Evolutionary conservation across 768 basidiomycete species (phyloP).

Genomic region (Rhizopogon rudus): DNA sequence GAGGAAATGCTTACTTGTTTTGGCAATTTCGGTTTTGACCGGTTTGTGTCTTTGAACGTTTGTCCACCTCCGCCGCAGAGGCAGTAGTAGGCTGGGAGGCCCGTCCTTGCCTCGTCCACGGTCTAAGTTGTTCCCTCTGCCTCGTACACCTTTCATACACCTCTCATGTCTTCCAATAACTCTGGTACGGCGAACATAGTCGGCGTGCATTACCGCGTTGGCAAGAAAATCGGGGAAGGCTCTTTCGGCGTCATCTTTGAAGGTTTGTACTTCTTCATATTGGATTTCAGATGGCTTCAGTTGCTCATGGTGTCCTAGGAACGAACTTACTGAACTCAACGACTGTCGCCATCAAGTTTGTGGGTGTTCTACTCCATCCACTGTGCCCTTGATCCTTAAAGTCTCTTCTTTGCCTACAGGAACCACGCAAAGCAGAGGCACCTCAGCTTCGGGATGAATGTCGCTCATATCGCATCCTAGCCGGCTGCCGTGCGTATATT

Average conservation of each 20-base stretch:
- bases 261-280: conserved; percentile 37
- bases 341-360: conserved; percentile 99
- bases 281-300: neutral
- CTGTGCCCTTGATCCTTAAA: conserved; percentile 1
- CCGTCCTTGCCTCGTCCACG: conserved; percentile 2
- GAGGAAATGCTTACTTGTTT: conserved; percentile 3
- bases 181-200: conserved; percentile 74
- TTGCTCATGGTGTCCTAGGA: conserved; percentile 42
- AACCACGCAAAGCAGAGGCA: conserved; percentile 91
- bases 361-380: conserved; percentile 39
- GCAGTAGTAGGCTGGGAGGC: conserved; percentile 21
- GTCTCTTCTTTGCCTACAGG: conserved; percentile 38
- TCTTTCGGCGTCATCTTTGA: conserved; percentile 96
- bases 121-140: conserved; percentile 9
- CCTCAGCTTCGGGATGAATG: conserved; percentile 98
- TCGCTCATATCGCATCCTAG: conserved; percentile 89
- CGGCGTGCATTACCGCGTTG: conserved; percentile 95
- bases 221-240: conserved; percentile 99
- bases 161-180: conserved; percentile 49
- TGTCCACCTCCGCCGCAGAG: conserved; percentile 25
- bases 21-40: conserved; percentile 24
- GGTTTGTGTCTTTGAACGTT: conserved; percentile 16
- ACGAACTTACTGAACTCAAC: conserved; percentile 98
- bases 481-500: conserved; percentile 75
- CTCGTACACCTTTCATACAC: conserved; percentile 17